Evolutionary conservation across 2,329 filamentous ascomycete genomes (phyloP).

Genomic region (Talaromyces verruculosus): DNA sequence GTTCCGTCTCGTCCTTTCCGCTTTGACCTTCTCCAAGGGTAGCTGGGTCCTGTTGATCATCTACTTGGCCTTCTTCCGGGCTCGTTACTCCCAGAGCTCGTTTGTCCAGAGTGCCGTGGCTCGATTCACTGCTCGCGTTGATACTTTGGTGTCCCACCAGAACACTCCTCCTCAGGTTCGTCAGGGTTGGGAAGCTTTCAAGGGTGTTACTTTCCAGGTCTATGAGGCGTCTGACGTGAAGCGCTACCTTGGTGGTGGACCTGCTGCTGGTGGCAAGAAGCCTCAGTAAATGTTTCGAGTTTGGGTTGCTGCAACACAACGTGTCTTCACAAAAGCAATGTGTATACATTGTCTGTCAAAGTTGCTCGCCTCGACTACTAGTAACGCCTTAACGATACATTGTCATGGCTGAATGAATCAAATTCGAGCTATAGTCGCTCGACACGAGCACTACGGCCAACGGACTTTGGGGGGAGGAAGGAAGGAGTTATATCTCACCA

Average conservation of each 20-base stretch:
- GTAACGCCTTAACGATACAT: conserved; percentile 21
- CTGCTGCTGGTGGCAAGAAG: conserved; percentile 45
- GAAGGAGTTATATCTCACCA: not conserved
- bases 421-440: conserved; percentile 4
- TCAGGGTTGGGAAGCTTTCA: conserved; percentile 77
- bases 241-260: conserved; percentile 63
- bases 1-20: conserved; percentile 76
- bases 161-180: conserved; percentile 77
- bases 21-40: conserved; percentile 82
- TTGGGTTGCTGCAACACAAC: not conserved
- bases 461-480: not conserved
- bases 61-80: conserved; percentile 91
- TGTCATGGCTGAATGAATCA: conserved; percentile 15
- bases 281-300: conserved; percentile 40
- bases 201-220: conserved; percentile 70
- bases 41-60: conserved; percentile 83
- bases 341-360: not conserved
- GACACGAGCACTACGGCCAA: conserved; percentile 5
- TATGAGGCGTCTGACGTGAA: conserved; percentile 76
- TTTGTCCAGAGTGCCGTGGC: conserved; percentile 85
- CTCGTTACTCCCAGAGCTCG: conserved; percentile 82
- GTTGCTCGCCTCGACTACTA: not conserved
- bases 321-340: not conserved
- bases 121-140: conserved; percentile 70
- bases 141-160: conserved; percentile 81